These are phyloP conservation scores for Apiospora phragmitis DNA, from an alignment of 2,329 filamentous ascomycete genomes.

Conservation along the genomic window DNA sequence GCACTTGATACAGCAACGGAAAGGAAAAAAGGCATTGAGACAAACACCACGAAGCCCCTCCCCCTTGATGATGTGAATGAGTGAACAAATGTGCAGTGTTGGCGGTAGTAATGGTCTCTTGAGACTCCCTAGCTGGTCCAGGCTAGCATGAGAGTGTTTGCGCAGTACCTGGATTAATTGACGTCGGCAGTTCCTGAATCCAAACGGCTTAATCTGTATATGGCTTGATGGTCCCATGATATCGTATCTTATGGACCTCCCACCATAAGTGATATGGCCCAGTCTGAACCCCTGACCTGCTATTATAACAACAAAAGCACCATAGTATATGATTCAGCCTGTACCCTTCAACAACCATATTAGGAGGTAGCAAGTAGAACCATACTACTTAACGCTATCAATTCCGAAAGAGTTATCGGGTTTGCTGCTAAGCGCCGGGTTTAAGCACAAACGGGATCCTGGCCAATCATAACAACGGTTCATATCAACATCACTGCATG, in stretches of 20 bases:
- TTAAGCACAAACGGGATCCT: neutral
- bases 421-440: neutral
- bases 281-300: neutral
- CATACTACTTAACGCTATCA: neutral
- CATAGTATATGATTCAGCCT: neutral
- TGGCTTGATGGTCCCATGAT: neutral
- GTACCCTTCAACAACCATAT: neutral
- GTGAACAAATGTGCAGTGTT: neutral
- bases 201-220: neutral
- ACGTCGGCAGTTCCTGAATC: neutral
- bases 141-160: neutral
- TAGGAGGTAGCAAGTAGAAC: neutral
- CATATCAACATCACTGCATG: neutral
- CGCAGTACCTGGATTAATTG: neutral
- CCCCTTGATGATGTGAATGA: neutral
- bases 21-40: constrained; percentile 35
- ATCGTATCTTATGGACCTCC: neutral
- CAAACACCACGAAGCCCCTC: neutral
- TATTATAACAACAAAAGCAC: neutral
- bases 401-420: neutral
- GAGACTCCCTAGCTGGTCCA: neutral
- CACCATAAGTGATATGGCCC: too few species aligned
- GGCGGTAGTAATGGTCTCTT: neutral
- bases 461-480: neutral
- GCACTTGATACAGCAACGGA: constrained; percentile 29